Evolutionary conservation across 2,329 filamentous ascomycete genomes (phyloP).

Genomic region (Keithomyces neogunnii): DNA sequence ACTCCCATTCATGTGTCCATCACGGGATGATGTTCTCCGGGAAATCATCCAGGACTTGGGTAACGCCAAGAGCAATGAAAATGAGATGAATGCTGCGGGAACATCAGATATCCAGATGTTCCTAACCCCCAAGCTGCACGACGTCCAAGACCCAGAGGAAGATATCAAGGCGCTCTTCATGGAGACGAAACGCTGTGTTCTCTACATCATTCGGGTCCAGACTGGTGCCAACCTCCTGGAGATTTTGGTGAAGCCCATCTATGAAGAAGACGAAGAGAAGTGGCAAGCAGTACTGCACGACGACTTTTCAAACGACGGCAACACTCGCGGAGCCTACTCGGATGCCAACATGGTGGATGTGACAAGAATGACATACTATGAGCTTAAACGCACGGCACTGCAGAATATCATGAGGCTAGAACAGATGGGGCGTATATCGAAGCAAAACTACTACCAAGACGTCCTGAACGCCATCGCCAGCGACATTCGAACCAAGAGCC

Average conservation of each 20-base stretch:
- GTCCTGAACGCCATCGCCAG: constrained; percentile 95
- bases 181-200: constrained; percentile 93
- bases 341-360: constrained; percentile 83
- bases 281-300: constrained; percentile 78
- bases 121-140: constrained; percentile 79
- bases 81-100: constrained; percentile 78
- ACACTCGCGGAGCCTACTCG: constrained; percentile 79
- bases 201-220: constrained; percentile 97
- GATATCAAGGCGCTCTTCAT: constrained; percentile 90
- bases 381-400: constrained; percentile 85
- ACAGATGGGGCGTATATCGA: constrained; percentile 77
- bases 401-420: constrained; percentile 92
- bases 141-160: constrained; percentile 86
- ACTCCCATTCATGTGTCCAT: constrained; percentile 66
- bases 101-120: constrained; percentile 87
- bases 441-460: constrained; percentile 90
- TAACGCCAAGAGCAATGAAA: constrained; percentile 94
- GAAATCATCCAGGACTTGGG: constrained; percentile 92
- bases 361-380: constrained; percentile 78
- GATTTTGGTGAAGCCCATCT: constrained; percentile 85
- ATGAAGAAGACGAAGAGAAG: constrained; percentile 76
- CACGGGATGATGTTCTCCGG: constrained; percentile 76
- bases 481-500: constrained; percentile 95
- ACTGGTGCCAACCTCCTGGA: constrained; percentile 88
- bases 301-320: constrained; percentile 61